These are phyloP conservation scores for Aspergillus haitiensis DNA, from an alignment of 495 filamentous ascomycete genomes.

Conservation along the genomic window DNA sequence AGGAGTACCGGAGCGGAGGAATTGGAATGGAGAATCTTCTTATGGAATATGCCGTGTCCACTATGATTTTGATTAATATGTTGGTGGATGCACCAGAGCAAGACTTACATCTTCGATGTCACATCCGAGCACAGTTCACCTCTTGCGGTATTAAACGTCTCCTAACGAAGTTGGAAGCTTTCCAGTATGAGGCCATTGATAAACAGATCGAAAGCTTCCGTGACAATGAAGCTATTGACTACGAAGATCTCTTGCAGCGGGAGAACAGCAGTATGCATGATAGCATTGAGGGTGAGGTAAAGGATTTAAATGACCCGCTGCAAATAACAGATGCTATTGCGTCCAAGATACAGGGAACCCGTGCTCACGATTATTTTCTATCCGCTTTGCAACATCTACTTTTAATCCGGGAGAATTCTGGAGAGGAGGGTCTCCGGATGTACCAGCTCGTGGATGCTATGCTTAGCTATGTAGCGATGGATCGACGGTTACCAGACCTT, in stretches of 20 bases:
- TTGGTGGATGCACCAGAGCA: constrained; percentile 86
- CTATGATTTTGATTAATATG: constrained; percentile 95
- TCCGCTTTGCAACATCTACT: constrained; percentile 94
- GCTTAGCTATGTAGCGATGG: constrained; percentile 99
- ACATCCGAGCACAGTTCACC: constrained; percentile 94
- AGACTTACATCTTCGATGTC: constrained; percentile 87
- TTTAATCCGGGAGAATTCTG: constrained; percentile 87
- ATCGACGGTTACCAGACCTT: constrained; percentile 91
- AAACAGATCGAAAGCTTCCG: constrained; percentile 96
- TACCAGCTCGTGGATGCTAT: constrained; percentile 98
- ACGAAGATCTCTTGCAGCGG: constrained; percentile 92
- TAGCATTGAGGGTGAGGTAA: constrained; percentile 84
- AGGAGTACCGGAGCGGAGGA: constrained; percentile 94
- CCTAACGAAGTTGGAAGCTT: constrained; percentile 93
- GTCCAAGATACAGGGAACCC: constrained; percentile 76
- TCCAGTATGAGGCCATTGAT: constrained; percentile 97
- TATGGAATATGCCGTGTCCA: constrained; percentile 98
- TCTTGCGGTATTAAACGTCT: constrained; percentile 95
- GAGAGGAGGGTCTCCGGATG: constrained; percentile 90
- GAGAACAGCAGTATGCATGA: constrained; percentile 90
- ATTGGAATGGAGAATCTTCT: constrained; percentile 98
- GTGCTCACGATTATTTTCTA: constrained; percentile 91
- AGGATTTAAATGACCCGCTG: constrained; percentile 88
- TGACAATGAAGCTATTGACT: constrained; percentile 94
- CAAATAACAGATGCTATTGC: constrained; percentile 95